These are phyloP conservation scores for Zychaea mexicana DNA, from an alignment of 371 early-diverging fungal species.

Conservation along the genomic window DNA sequence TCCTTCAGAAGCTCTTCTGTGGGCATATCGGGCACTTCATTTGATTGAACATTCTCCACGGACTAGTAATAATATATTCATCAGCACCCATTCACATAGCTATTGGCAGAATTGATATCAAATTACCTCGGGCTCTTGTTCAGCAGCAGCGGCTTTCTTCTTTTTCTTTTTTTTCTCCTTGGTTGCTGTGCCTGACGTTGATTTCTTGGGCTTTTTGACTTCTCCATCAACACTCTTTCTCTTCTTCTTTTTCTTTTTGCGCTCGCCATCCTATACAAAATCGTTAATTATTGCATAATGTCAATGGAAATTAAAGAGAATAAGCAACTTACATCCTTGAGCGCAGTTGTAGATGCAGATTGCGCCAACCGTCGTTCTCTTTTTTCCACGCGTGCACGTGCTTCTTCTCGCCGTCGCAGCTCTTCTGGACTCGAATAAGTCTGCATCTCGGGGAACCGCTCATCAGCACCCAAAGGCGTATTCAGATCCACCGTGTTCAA, in stretches of 20 bases:
- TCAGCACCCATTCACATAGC: no score
- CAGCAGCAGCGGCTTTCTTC: slow-evolving; percentile 21
- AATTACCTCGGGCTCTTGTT: slow-evolving; percentile 6
- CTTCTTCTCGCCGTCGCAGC: slow-evolving; percentile 58
- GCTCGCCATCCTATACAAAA: not conserved
- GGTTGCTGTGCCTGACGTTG: slow-evolving; percentile 28
- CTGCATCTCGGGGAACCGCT: slow-evolving; percentile 59
- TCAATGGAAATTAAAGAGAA: not conserved
- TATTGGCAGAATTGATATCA: no score
- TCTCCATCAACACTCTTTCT: slow-evolving; percentile 16
- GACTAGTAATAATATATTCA: not conserved
- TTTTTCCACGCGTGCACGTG: slow-evolving; percentile 39
- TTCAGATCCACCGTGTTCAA: slow-evolving; percentile 63
- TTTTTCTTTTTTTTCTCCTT: slow-evolving; percentile 24
- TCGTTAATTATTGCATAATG: not conserved
- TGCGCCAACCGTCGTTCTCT: slow-evolving; percentile 37
- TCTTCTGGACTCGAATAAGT: slow-evolving; percentile 70
- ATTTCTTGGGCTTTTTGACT: slow-evolving; percentile 13
- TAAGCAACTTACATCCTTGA: slow-evolving; percentile 2
- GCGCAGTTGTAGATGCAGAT: not conserved
- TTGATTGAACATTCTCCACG: not conserved
- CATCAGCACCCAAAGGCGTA: slow-evolving; percentile 62
- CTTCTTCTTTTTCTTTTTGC: slow-evolving; percentile 29
- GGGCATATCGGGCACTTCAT: slow-evolving; percentile 12
- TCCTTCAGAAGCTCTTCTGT: slow-evolving; percentile 20